phyloP scores from a whole-genome alignment of 345 rosid genomes.

The Garcia nutans region DNA sequence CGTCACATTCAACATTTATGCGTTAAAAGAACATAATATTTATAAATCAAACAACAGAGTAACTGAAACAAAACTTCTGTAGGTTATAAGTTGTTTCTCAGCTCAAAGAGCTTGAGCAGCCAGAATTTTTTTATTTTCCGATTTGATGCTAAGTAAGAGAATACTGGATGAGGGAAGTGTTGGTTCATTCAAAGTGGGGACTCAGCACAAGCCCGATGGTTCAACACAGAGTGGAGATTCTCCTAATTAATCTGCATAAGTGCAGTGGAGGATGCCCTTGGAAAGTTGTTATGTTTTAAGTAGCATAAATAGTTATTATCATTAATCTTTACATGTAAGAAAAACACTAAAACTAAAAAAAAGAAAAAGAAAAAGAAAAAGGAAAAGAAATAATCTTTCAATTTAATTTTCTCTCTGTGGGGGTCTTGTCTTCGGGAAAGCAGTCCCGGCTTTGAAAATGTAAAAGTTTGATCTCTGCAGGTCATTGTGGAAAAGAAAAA shows the following conservation, averaged over 20 bases:
- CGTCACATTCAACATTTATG: slow-evolving; percentile 50
- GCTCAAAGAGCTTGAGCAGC: slow-evolving; percentile 72
- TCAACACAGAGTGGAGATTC: slow-evolving; percentile 37
- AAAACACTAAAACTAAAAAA: neutral
- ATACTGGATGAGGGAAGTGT: slow-evolving; percentile 42
- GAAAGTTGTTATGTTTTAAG: slow-evolving; percentile 25
- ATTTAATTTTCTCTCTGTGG: slow-evolving; percentile 22
- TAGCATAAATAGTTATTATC: slow-evolving; percentile 26
- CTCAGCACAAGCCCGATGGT: slow-evolving; percentile 45
- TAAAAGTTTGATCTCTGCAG: slow-evolving; percentile 43
- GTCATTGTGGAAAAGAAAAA: slow-evolving; percentile 19
- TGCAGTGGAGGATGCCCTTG: slow-evolving; percentile 43
- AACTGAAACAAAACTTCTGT: slow-evolving; percentile 25
- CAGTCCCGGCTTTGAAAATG: slow-evolving; percentile 43
- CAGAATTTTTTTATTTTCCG: neutral
- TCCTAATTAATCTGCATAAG: slow-evolving; percentile 41
- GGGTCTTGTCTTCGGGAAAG: slow-evolving; percentile 35
- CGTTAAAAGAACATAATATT: slow-evolving; percentile 42
- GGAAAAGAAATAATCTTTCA: slow-evolving; percentile 4
- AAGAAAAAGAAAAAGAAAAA: neutral
- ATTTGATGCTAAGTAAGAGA: slow-evolving; percentile 36
- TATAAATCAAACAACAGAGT: slow-evolving; percentile 21
- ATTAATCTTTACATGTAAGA: slow-evolving; percentile 26
- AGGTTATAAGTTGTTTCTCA: slow-evolving; percentile 31
- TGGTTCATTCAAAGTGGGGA: slow-evolving; percentile 97